Evolutionary conservation across 192 early-diverging fungal species (phyloP), one percentile per base, ranked within the genome.

Genomic region (Entomortierella chlamydospora): DNA sequence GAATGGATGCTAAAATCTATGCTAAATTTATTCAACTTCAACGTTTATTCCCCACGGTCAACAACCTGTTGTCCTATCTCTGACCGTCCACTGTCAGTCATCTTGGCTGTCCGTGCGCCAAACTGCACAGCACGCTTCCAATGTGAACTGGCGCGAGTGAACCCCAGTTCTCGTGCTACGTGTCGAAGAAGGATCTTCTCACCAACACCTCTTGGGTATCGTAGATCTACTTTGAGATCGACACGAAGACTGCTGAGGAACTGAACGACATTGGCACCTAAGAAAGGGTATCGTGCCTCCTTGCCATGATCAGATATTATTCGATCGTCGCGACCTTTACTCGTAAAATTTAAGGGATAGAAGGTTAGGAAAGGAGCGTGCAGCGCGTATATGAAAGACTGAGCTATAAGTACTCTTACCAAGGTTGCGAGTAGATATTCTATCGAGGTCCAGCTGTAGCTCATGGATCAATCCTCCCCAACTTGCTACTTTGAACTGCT

Each of bases 101-200:
- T 97, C 83, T 96, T 96, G n/a, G 97, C 97, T 0, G 95, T 96
- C 23, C 94, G 87, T 0, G 96, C 95, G 7, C 97, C 97, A 89
- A 99, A 99, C 81, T 99, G 97, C 52, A 99, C 94, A 3, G 97
- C 97, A n/a, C 96, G 84, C 70, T 99, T 99, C 85, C 89, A 93
- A 68, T 93, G 90, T 23, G 70, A 81, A 57, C 74, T 88, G 42
- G 92, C 91, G n/a, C 87, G 60, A 0, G 22, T 39, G 49, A 98
- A 85, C 0, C 93, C 93, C n/a, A 98, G 80, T 61, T 70, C 61
- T 17, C 86, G 79, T 18, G 93, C 94, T 18, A 94, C 74, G 81
- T 91, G 85, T 20, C 96, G 77, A 57, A 99, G 74, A n/a, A 98
- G 66, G 34, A 96, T 68, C 81, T 99, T 99, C 64, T 98, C 96